Evolutionary conservation across 2,329 filamentous ascomycete species (phyloP).

Genomic region (Colletotrichum karsti): DNA sequence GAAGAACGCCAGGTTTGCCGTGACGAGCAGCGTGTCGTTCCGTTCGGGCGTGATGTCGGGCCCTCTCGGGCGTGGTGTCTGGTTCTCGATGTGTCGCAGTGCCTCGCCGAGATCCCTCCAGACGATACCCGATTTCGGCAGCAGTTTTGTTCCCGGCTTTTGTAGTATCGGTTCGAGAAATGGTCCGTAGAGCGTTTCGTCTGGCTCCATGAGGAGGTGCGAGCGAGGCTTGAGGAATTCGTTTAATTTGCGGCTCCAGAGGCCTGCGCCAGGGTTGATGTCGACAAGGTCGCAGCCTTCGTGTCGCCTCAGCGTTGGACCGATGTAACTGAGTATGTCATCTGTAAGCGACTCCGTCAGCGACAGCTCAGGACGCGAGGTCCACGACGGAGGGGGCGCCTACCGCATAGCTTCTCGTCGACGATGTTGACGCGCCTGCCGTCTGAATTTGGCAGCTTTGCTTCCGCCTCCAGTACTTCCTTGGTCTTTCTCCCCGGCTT

Average conservation of each 20-base stretch:
- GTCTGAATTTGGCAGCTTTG: neutral
- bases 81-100: slow-evolving; percentile 64
- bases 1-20: slow-evolving; percentile 70
- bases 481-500: neutral
- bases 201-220: slow-evolving; percentile 85
- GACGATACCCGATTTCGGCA: slow-evolving; percentile 66
- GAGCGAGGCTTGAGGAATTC: slow-evolving; percentile 78
- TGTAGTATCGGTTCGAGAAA: slow-evolving; percentile 68
- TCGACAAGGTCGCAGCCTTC: slow-evolving; percentile 87
- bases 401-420: slow-evolving; percentile 59
- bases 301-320: slow-evolving; percentile 73
- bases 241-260: slow-evolving; percentile 84
- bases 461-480: neutral
- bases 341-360: slow-evolving; percentile 53
- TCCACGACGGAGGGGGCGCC: slow-evolving; percentile 18
- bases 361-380: neutral
- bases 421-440: slow-evolving; percentile 60
- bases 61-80: slow-evolving; percentile 50
- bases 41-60: slow-evolving; percentile 52
- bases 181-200: slow-evolving; percentile 63
- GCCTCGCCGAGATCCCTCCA: slow-evolving; percentile 66
- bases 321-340: slow-evolving; percentile 76
- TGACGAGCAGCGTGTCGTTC: slow-evolving; percentile 79
- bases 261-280: slow-evolving; percentile 80
- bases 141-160: slow-evolving; percentile 55